phyloP scores from a whole-genome alignment of 495 filamentous ascomycete genomes.

The Apiosordaria backusii region DNA sequence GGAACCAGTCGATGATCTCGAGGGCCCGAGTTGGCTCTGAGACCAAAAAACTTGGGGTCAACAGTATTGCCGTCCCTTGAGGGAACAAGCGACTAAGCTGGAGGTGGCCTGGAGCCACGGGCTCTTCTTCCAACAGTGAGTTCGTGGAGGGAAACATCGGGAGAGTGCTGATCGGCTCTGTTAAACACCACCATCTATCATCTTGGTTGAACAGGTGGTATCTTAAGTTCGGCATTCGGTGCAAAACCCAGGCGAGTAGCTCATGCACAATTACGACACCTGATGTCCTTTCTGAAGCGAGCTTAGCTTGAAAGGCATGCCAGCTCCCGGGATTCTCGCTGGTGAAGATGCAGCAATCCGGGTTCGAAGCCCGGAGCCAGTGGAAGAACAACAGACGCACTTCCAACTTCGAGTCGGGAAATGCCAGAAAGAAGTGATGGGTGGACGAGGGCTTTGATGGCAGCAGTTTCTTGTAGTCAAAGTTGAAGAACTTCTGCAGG shows the following conservation, averaged over 20 bases:
- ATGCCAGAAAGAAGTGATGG: slow-evolving; percentile 32
- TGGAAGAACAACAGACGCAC: slow-evolving; percentile 14
- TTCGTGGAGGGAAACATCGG: slow-evolving; percentile 28
- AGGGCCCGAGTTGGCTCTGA: slow-evolving; percentile 48
- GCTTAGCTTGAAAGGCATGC: slow-evolving; percentile 23
- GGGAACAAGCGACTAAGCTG: slow-evolving; percentile 55
- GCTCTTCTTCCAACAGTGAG: not conserved
- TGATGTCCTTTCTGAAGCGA: not conserved
- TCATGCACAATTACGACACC: slow-evolving; percentile 40
- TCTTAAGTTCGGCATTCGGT: slow-evolving; percentile 27
- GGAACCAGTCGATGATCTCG: slow-evolving; percentile 59
- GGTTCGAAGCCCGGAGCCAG: slow-evolving; percentile 31
- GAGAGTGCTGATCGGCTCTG: slow-evolving; percentile 22
- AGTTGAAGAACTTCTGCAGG: slow-evolving; percentile 26
- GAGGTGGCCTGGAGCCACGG: slow-evolving; percentile 25
- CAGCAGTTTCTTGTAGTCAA: slow-evolving; percentile 28
- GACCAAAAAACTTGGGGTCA: slow-evolving; percentile 62
- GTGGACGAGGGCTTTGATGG: slow-evolving; percentile 10
- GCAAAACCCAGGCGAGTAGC: slow-evolving; percentile 26
- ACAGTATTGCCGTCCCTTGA: slow-evolving; percentile 52
- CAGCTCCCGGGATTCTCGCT: slow-evolving; percentile 28
- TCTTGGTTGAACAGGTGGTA: slow-evolving; percentile 13
- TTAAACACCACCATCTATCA: slow-evolving; percentile 35
- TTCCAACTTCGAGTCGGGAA: slow-evolving; percentile 21
- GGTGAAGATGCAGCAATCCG: slow-evolving; percentile 28